These are phyloP conservation scores for Cyanidioschyzon merolae DNA, from an alignment of 23 red algal species.

Conservation along the genomic window DNA sequence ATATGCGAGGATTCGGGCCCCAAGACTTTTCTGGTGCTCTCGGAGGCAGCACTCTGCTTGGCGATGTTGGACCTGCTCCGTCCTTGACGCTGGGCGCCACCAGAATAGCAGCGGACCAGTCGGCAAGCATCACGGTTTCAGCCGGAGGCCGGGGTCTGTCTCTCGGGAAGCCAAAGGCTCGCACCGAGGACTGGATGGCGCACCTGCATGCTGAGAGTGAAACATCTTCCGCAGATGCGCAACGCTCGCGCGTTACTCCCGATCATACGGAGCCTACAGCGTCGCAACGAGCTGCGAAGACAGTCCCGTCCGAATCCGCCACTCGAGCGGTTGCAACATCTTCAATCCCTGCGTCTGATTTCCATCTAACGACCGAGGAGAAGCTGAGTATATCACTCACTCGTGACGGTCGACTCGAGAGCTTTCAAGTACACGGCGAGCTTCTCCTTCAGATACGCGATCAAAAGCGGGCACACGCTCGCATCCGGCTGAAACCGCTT, in stretches of 20 bases:
- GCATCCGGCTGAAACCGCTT: constrained; percentile 28
- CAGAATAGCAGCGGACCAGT: neutral
- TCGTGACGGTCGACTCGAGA: constrained; percentile 75
- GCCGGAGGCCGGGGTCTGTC: constrained; percentile 67
- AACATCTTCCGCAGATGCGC: constrained; percentile 16
- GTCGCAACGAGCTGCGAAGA: neutral
- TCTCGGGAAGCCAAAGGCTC: constrained; percentile 37
- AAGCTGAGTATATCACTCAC: constrained; percentile 48
- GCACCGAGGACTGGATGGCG: constrained; percentile 30
- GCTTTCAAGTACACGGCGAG: constrained; percentile 86
- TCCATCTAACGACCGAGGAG: constrained; percentile 67
- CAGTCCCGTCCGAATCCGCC: constrained; percentile 27
- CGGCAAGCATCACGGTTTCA: constrained; percentile 22
- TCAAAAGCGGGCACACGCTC: constrained; percentile 39
- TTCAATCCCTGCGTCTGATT: constrained; percentile 9
- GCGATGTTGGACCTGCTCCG: too few relatives aligned
- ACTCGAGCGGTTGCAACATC: neutral
- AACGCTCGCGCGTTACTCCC: constrained; percentile 34
- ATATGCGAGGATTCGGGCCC: neutral
- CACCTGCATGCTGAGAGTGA: constrained; percentile 77
- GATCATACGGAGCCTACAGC: too few relatives aligned
- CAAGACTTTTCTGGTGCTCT: neutral
- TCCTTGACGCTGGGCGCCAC: neutral
- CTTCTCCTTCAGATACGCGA: constrained; percentile 72
- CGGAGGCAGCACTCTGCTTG: neutral